phyloP scores from a whole-genome alignment of 371 early-diverging fungal species.

The Mucor mucedo region DNA sequence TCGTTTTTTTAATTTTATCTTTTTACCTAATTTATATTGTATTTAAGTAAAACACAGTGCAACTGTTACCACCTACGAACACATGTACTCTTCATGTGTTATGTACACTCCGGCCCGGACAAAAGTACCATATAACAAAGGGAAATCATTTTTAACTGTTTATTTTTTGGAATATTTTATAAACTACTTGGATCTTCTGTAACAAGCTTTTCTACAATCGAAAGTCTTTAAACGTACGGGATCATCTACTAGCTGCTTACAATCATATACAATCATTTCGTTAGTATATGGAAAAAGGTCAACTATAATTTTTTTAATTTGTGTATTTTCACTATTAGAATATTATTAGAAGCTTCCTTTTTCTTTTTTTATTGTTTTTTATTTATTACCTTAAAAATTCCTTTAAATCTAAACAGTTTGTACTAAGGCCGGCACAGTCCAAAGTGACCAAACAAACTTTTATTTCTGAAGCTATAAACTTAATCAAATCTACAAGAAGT shows the following conservation, averaged over 20 bases:
- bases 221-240: constrained; percentile 10
- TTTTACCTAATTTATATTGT: no score
- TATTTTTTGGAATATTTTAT: no score
- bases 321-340: constrained; percentile 1
- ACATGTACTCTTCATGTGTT: no score
- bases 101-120: no score
- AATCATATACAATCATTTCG: constrained; percentile 17
- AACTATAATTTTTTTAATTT: constrained; percentile 22
- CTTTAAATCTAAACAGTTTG: constrained; percentile 6
- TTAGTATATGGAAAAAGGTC: constrained; percentile 20
- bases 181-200: constrained; percentile 19
- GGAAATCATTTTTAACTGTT: no score
- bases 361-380: constrained; percentile 8
- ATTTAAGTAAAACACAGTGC: no score
- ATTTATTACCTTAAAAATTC: constrained; percentile 10
- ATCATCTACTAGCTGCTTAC: constrained; percentile 13
- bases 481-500: neutral
- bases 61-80: no score
- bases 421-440: constrained; percentile 23
- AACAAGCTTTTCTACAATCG: constrained; percentile 19
- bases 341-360: constrained; percentile 9
- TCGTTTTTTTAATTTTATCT: no score
- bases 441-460: constrained; percentile 20
- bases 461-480: neutral
- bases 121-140: no score